A percentile compares a stretch with the other conserved stretches of the same genome.
Conservation (phyloP, 495 filamentous ascomycete genomes). For the Glonium stellatum region DNA sequence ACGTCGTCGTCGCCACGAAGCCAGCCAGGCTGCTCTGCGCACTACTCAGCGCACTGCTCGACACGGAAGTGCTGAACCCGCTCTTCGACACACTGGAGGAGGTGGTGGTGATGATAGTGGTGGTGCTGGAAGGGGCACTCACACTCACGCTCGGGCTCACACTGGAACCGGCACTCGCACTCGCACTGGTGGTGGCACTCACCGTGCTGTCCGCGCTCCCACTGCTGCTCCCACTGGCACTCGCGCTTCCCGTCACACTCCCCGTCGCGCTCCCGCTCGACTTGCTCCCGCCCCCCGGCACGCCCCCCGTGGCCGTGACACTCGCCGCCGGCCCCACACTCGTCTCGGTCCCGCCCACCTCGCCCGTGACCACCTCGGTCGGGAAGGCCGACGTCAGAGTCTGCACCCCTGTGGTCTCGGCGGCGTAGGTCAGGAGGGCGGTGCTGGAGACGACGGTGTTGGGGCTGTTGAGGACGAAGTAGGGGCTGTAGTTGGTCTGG, state of each 20-base stretch:
- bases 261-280: conserved; percentile 1
- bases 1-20: not conserved
- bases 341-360: not conserved
- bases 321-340: not conserved
- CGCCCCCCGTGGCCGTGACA: not conserved
- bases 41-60: not conserved
- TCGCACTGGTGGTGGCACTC: too few relatives aligned
- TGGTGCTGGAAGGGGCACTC: too few relatives aligned
- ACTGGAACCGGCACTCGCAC: too few relatives aligned
- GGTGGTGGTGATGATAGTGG: too few relatives aligned
- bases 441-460: conserved; percentile 37
- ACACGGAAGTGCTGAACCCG: not conserved
- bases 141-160: too few relatives aligned
- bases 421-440: conserved; percentile 34
- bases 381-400: not conserved
- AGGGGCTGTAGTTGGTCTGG: conserved; percentile 38
- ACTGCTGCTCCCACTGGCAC: not conserved
- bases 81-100: too few relatives aligned
- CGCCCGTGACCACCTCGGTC: not conserved
- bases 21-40: too few relatives aligned
- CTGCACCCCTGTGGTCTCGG: conserved; percentile 17
- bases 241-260: conserved; percentile 1
- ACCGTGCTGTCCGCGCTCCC: not conserved
- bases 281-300: not conserved
- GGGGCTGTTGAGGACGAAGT: conserved; percentile 57